These are phyloP conservation scores for Ogataea thermomethanolica DNA, from an alignment of 805 yeast genomes.

Conservation along the genomic window DNA sequence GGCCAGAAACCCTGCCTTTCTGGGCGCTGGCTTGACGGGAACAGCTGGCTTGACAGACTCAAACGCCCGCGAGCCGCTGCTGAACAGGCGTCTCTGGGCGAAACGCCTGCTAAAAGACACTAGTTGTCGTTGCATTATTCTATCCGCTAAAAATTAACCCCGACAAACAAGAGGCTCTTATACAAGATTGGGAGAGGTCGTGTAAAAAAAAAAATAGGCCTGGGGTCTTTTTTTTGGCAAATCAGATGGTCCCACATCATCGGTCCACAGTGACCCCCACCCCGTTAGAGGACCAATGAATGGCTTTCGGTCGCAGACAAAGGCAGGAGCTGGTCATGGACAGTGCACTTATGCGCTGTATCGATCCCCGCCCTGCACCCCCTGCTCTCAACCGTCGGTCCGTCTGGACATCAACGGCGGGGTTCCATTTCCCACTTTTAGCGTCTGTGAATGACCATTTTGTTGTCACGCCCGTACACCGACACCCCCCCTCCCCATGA, in stretches of 20 bases:
- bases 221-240: background rate
- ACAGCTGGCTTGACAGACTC: conserved; percentile 3
- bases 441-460: too few species aligned
- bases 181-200: conserved; percentile 7
- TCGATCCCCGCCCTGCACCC: background rate
- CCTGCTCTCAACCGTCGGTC: too few species aligned
- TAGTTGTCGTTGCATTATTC: conserved; percentile 5
- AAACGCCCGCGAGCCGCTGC: conserved; percentile 1
- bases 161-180: conserved; percentile 7
- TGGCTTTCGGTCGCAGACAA: too few species aligned
- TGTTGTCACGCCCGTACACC: too few species aligned
- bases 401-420: too few species aligned
- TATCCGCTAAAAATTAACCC: background rate
- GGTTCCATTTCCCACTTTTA: too few species aligned
- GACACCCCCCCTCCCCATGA: too few species aligned
- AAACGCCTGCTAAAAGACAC: conserved; percentile 3
- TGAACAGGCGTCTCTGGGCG: conserved; percentile 3
- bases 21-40: conserved; percentile 5
- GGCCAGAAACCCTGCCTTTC: conserved; percentile 30
- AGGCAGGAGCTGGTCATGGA: too few species aligned
- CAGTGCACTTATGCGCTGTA: too few species aligned
- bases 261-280: conserved; percentile 6
- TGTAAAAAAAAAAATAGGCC: conserved; percentile 1
- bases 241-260: background rate
- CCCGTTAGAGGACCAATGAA: background rate